Evolutionary conservation across 2,329 filamentous ascomycete genomes (phyloP), one percentile per base, ranked within the genome.

Genomic region (Neophaeococcomyces aloes): DNA sequence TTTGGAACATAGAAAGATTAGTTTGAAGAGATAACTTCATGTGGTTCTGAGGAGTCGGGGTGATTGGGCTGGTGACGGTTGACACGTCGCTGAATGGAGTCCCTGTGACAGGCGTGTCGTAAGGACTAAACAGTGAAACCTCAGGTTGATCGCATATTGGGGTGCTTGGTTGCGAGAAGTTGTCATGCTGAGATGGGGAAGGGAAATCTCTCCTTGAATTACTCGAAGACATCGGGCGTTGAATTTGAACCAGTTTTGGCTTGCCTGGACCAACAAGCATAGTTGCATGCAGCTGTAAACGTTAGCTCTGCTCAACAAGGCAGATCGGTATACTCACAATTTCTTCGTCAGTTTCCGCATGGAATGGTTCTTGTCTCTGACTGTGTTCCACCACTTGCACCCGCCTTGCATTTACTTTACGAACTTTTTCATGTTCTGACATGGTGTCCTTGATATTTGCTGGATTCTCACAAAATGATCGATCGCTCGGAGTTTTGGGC

Each of bases 221-320:
- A n/a, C 34, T 21, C 7, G 39, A 42, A 2, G 48, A 52, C 4
- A 41, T 29, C 10, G 50, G 48, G 29, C 52, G 50, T 25, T 49
- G 50, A n/a, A 54, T 54, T 30, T 53, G 47, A 13, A 54, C 43
- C 13, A 54, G 38, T 40, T 43, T 53, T n/a, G 52, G 47, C 33
- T 54, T 54, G 13, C 50, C 49, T 21, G 48, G 49, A 13, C 50
- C 50, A 19, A 47, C 46, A 14, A 53, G 41, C 4, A 54, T 38
- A 0, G 45, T 51, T 7, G 50, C 50, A n/a, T 51, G 43, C 50
- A 51, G 49, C 52, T 52, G 27, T 17, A 18, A 23, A 39, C 27
- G 31, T 48, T 32, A 44, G 33, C 29, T n/a, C 5, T 7, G 13
- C 17, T 11, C 18, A 11, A n/a, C n/a, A 10, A 7, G 15, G 19